Evolutionary conservation across 106 monocot genomes (phyloP).

Genomic region (Amphibolis antarctica): DNA sequence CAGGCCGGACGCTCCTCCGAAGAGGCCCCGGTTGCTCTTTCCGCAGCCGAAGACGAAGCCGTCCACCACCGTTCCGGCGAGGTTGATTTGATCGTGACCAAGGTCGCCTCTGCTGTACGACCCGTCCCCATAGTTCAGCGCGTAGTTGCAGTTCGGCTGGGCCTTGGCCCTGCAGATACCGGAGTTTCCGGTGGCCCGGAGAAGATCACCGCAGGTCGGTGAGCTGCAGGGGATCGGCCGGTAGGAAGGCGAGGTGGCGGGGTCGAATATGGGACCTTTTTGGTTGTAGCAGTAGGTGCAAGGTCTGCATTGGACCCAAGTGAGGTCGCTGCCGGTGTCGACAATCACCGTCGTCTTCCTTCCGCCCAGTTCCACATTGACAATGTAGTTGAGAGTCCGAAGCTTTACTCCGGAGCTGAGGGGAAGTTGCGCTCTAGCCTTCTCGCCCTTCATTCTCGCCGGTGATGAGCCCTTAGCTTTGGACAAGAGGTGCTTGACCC

Average conservation of each 20-base stretch:
- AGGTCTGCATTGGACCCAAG: conserved; percentile 83
- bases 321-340: conserved; percentile 83
- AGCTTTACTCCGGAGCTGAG: conserved; percentile 51
- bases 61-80: conserved; percentile 23
- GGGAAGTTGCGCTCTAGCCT: conserved; percentile 31
- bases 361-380: conserved; percentile 36
- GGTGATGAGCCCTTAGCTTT: conserved; percentile 6
- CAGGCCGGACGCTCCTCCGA: conserved; percentile 54
- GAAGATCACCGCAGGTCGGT: conserved; percentile 26
- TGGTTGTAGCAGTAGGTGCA: conserved; percentile 59
- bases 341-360: conserved; percentile 43
- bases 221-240: conserved; percentile 41
- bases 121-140: conserved; percentile 51
- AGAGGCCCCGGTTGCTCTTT: conserved; percentile 45
- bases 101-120: conserved; percentile 47
- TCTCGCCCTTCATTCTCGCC: background rate
- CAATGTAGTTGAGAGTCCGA: conserved; percentile 71
- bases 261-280: conserved; percentile 57
- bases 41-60: conserved; percentile 63
- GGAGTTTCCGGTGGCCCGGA: conserved; percentile 18
- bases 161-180: conserved; percentile 11
- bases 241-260: conserved; percentile 55
- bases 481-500: conserved; percentile 33
- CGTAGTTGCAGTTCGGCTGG: conserved; percentile 34
- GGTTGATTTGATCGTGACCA: conserved; percentile 26